Evolutionary conservation across 2,329 filamentous ascomycete species (phyloP), one percentile per base, ranked within the genome.

Genomic region (Allantophomopsis cytisporea): DNA sequence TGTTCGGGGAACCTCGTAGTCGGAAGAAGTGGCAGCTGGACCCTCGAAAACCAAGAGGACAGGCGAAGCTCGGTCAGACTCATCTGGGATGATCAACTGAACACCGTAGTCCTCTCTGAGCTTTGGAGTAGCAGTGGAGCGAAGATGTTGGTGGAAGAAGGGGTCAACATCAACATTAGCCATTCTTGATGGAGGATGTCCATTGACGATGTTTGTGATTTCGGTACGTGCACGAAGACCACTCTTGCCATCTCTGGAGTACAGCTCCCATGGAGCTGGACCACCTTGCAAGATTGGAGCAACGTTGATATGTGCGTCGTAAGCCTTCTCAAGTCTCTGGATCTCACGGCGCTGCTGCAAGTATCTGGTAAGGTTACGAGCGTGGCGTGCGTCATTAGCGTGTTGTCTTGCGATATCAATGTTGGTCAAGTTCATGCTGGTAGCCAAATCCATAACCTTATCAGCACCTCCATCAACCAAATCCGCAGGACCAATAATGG

Each of bases 351-450:
- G 81, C 52, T 91, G 76, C 41, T 80, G 80, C 38, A 96, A 70
- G 60, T 98, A 98, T 40, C 85, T 79, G 1, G 88, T 91, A 41
- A 98, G 68, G 50, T 89, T 83, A 43, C 81, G 79, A 11, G 88
- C 89, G 56, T 98, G 89, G 40, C 71, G 69, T 23, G 82, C 76
- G 13, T 81, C 80, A 52, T 75, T 80, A 39, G 74, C 74, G 58
- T 94, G 84, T 57, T 87, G 81, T 38, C 80, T 76, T 23, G 81
- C 77, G 49, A 94, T 74, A 54, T 95, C 88, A 46, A 94, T 76
- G 55, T 79, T 83, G 31, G 81, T 77, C 66, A 80, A 83, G 53
- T 86, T 80, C 78, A 95, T 89, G 56, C 76, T 80, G 52, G 83
- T 83, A 36, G 89, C 88, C 40, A 95, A 70, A 49, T 94, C 83